Base-by-base conservation (phyloP, 192 early-diverging fungal species). In the Glomus cerebriforme region DNA sequence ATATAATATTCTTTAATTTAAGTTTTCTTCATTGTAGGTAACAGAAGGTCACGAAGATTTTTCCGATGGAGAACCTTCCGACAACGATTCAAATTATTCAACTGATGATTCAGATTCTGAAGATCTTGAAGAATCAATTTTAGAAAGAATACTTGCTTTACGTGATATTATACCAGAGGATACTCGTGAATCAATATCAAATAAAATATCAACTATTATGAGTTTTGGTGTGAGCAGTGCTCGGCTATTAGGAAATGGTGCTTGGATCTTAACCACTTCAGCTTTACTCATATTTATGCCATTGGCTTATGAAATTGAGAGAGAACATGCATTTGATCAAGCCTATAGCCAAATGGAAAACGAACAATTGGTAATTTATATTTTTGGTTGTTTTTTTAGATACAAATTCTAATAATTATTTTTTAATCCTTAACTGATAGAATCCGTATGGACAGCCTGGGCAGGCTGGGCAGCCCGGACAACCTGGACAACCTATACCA, bases 261-360 rank as follows among this genome's bases (percentile, higher is more conserved):
- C 92, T 43, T 98, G 96, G 96, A 91, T 98, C 13, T 81, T 97
- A 26, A 94, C 95, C 32, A 98, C 95, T 26, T 91, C 89, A 58
- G 95, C 93, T 27, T 81, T 96, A 76, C 84, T 98, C 5, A 83
- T 98, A 15, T 89, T 93, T 63, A 83, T 97, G 77, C 96, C 96
- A 49, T 86, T 98, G 58, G 94, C 94, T 12, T 83, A 95, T 64
- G 96, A 97, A 82, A 84, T 95, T 27, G 95, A 96, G 84, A 91
- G 92, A 79, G 96, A 98, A 75, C 90, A 92, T 80, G 92, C 92
- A 79, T 87, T 96, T 81, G 87, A 93, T 80, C 47, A 39, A 39
- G 37, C 37, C 9, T 39, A 39, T 39, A 39, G 37, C 9, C 91
- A 92, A 83, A 93, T 94, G 84, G 96, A 96, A 84, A 90, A 87